A percentile compares a stretch with the other conserved stretches of the same genome.
These are phyloP conservation scores for Backusella morwellensis DNA, from an alignment of 192 early-diverging fungal species.

Conservation along the genomic window DNA sequence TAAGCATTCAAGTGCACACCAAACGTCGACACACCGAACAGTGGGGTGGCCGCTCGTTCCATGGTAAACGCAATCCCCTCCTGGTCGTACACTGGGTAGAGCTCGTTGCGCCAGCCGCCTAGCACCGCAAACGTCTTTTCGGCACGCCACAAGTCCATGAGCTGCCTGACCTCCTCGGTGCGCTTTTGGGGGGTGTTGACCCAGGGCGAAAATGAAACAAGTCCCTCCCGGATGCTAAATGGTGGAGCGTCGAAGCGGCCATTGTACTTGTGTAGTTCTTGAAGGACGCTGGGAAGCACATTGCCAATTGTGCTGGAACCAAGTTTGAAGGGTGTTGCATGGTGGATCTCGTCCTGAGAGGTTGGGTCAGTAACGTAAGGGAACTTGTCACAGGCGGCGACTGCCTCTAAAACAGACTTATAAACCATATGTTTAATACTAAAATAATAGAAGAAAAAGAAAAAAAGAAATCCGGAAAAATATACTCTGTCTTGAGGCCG, in stretches of 20 bases:
- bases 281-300: conserved; percentile 31
- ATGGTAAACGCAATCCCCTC: conserved; percentile 54
- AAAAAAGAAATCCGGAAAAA: background rate
- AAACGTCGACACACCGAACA: conserved; percentile 83
- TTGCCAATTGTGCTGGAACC: conserved; percentile 39
- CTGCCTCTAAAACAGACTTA: conserved; percentile 35
- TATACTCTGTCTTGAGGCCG: background rate
- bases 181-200: conserved; percentile 30
- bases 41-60: conserved; percentile 75
- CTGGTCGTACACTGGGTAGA: conserved; percentile 75
- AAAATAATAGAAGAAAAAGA: background rate
- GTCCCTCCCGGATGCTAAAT: conserved; percentile 40
- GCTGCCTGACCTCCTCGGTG: conserved; percentile 28
- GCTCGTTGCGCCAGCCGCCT: conserved; percentile 81
- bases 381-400: conserved; percentile 49
- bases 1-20: conserved; percentile 92
- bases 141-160: conserved; percentile 40
- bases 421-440: background rate
- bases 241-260: conserved; percentile 13
- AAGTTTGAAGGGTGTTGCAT: conserved; percentile 33
- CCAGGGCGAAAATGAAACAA: conserved; percentile 36
- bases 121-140: conserved; percentile 31
- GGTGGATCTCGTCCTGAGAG: conserved; percentile 6
- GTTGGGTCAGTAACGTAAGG: conserved; percentile 26
- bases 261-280: conserved; percentile 40